Percentiles rank a stretch among this genome's conserved stretches.
Conservation (phyloP, 176 grass and related monocot genomes). For the Coix lacrymajobi region DNA sequence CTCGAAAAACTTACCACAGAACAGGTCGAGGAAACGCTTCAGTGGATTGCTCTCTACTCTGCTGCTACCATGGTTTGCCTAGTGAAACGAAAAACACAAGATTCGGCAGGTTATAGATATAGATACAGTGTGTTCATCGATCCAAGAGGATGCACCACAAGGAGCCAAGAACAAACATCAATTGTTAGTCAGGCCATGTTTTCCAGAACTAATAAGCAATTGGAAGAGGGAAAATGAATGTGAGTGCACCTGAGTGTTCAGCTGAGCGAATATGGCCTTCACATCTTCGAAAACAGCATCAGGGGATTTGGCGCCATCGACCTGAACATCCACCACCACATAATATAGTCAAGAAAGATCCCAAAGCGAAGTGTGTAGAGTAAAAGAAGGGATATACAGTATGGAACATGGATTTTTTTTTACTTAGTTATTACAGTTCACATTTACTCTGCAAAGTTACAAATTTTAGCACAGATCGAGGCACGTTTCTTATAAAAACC, state of each 20-base stretch:
- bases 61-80: slow-evolving; percentile 10
- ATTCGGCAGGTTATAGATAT: not conserved
- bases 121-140: not conserved
- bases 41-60: slow-evolving; percentile 11
- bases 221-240: not conserved
- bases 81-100: not conserved
- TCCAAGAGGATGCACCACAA: not conserved
- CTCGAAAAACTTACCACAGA: slow-evolving; percentile 20
- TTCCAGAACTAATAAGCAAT: not conserved
- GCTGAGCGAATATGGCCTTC: slow-evolving; percentile 36
- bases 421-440: no score
- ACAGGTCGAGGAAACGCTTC: slow-evolving; percentile 17
- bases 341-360: no score
- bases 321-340: no score
- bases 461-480: not conserved
- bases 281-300: slow-evolving; percentile 58
- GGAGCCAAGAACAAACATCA: not conserved
- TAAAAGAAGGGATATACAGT: no score
- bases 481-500: not conserved
- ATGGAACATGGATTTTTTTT: no score
- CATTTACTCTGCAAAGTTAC: not conserved
- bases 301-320: slow-evolving; percentile 38
- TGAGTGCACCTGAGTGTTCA: slow-evolving; percentile 33
- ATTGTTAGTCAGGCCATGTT: not conserved
- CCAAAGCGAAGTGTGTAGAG: no score